Percentiles rank a stretch among this genome's conserved stretches.
Conservation (phyloP, 306 rosid genomes). For the Pyrus betulifolia region DNA sequence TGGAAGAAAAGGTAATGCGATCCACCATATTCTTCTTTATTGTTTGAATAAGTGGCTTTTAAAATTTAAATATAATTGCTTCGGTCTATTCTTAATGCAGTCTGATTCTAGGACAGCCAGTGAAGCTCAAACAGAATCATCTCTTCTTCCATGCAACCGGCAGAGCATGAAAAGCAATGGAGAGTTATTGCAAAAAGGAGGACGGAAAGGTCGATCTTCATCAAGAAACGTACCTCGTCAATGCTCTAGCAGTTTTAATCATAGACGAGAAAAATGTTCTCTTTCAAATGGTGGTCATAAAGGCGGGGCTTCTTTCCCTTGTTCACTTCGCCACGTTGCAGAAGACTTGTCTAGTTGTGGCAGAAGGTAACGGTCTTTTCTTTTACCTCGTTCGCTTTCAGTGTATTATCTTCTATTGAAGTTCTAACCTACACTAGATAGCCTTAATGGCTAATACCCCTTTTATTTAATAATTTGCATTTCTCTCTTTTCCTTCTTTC, state of each 20-base stretch:
- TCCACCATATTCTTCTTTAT: constrained; percentile 9
- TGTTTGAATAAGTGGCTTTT: constrained; percentile 9
- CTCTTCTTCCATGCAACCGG: constrained; percentile 32
- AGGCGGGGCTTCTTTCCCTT: constrained; percentile 22
- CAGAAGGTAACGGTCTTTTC: constrained; percentile 25
- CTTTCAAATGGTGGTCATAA: constrained; percentile 28
- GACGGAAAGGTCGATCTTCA: constrained; percentile 33
- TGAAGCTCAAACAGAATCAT: constrained; percentile 44
- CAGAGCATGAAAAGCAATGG: constrained; percentile 25
- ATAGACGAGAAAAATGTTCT: constrained; percentile 3
- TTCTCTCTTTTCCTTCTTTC: background rate
- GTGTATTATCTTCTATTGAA: background rate
- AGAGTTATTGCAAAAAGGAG: constrained; percentile 21
- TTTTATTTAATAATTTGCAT: constrained; percentile 3
- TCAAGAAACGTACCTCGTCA: constrained; percentile 27
- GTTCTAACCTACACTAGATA: background rate
- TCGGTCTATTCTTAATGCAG: constrained; percentile 39
- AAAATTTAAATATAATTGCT: constrained; percentile 9
- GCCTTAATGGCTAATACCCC: constrained; percentile 13
- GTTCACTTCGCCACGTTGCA: constrained; percentile 3
- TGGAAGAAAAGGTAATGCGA: constrained; percentile 52
- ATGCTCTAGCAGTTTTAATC: constrained; percentile 23
- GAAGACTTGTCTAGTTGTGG: constrained; percentile 22
- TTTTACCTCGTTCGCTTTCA: background rate
- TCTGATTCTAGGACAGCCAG: constrained; percentile 13